Conservation (phyloP, 1,139 yeast species). For the Debaryomycetaceae sp. region DNA sequence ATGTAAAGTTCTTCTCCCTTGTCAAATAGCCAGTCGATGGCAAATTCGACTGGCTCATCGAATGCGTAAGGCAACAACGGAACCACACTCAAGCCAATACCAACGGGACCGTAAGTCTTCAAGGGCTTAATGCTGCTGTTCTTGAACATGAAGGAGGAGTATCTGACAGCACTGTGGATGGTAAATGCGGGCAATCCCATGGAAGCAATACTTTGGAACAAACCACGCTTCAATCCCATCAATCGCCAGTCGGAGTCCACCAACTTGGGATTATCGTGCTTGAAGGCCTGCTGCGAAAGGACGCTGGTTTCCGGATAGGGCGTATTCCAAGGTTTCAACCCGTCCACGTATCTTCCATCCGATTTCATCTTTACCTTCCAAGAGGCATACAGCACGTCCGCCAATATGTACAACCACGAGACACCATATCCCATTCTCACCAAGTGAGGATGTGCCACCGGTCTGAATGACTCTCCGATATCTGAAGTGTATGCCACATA, state of each 20-base stretch:
- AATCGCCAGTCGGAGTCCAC: slow-evolving; percentile 62
- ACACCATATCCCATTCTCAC: slow-evolving; percentile 69
- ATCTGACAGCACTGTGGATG: slow-evolving; percentile 74
- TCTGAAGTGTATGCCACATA: slow-evolving; percentile 87
- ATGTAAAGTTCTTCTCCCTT: slow-evolving; percentile 45
- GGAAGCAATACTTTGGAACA: slow-evolving; percentile 78
- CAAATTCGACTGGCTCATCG: slow-evolving; percentile 79
- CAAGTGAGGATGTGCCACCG: slow-evolving; percentile 68
- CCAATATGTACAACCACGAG: slow-evolving; percentile 73
- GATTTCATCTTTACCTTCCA: slow-evolving; percentile 71
- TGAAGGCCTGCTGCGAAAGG: slow-evolving; percentile 34
- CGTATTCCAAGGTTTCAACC: slow-evolving; percentile 66
- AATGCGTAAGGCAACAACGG: slow-evolving; percentile 76
- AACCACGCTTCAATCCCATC: slow-evolving; percentile 63
- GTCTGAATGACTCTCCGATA: slow-evolving; percentile 86
- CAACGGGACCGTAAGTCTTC: slow-evolving; percentile 73
- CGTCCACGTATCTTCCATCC: slow-evolving; percentile 63
- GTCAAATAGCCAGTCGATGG: slow-evolving; percentile 61
- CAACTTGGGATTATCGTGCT: slow-evolving; percentile 19
- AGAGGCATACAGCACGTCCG: slow-evolving; percentile 74
- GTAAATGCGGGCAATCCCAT: slow-evolving; percentile 90
- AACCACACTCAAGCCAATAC: slow-evolving; percentile 69
- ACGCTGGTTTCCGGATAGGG: slow-evolving; percentile 43
- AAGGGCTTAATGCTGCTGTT: slow-evolving; percentile 37
- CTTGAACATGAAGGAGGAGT: slow-evolving; percentile 57